A percentile compares a stretch with the other conserved stretches of the same genome.
These are phyloP conservation scores for Nowakowskiella sp. DNA, from an alignment of 192 early-diverging fungal species.

Conservation along the genomic window DNA sequence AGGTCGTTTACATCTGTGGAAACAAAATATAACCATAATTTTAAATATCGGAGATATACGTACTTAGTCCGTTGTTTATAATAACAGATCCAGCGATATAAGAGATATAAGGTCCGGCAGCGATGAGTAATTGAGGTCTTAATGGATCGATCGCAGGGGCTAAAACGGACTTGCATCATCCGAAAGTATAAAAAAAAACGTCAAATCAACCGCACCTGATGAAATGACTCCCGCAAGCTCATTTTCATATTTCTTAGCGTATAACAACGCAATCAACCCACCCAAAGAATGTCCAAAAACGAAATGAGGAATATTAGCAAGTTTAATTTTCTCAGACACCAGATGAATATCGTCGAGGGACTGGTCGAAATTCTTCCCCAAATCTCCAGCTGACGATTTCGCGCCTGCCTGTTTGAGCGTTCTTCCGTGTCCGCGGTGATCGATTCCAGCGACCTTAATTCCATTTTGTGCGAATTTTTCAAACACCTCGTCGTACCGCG, in stretches of 20 bases:
- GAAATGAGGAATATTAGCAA: slow-evolving; percentile 39
- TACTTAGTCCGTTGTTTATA: slow-evolving; percentile 27
- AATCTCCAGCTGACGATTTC: slow-evolving; percentile 39
- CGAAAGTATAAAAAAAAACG: background rate
- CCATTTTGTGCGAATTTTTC: slow-evolving; percentile 40
- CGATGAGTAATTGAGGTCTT: slow-evolving; percentile 17
- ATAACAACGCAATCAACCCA: slow-evolving; percentile 23
- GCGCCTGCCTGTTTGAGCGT: slow-evolving; percentile 42
- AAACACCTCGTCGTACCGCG: slow-evolving; percentile 57
- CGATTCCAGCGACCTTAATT: slow-evolving; percentile 48
- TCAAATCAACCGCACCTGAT: slow-evolving; percentile 30
- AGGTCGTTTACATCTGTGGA: slow-evolving; percentile 24
- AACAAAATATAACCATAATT: background rate
- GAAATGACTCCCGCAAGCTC: slow-evolving; percentile 43
- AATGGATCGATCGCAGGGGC: slow-evolving; percentile 13
- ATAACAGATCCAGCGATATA: slow-evolving; percentile 34
- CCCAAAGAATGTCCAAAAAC: slow-evolving; percentile 46
- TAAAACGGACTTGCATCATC: slow-evolving; percentile 11
- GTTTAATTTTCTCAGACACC: slow-evolving; percentile 25
- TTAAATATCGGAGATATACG: background rate
- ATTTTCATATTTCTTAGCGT: slow-evolving; percentile 10
- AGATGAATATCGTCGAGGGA: slow-evolving; percentile 34
- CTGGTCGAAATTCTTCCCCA: slow-evolving; percentile 35
- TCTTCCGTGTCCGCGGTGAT: slow-evolving; percentile 63
- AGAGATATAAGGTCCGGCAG: slow-evolving; percentile 23